Base-by-base conservation (phyloP, 352 stramenopile species). In the Phytophthora aleatoria region DNA sequence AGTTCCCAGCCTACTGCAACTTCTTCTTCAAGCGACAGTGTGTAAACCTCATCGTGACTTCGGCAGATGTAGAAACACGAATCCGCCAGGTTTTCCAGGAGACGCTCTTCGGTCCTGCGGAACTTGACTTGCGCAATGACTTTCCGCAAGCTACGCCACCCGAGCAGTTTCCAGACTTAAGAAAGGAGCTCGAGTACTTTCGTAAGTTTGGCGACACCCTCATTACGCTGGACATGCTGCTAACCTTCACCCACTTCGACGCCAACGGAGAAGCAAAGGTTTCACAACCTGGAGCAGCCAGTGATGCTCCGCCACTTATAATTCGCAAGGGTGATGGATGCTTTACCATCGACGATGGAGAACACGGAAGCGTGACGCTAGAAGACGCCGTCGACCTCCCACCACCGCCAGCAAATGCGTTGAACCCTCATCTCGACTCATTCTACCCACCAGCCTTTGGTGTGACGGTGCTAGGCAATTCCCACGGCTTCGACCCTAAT, bases 1-100 rank as follows among this genome's bases (percentile, higher is more conserved):
- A 99, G 82, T 99, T 99, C 69, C 96, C 96, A 6, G 95, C 92
- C 5, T 99, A 99, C 64, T 99, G 97, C 72, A 98, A 98, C 70
- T 99, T 98, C 72, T 99, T 99, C 73, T 94, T 96, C 71, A 94
- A 95, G 60, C 68, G 83, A 2, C 86, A 95, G 57, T 90, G 81
- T 52, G 79, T 97, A 6, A 96, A 96, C 54, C 79, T 97, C 20
- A 89, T 97, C 50, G 88, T 96, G 38, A 75, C 77, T 5, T 93
- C 83, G 2, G 65, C 71, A 38, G 88, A 95, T 27, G 85, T 93
- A 8, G 88, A 96, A 67, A 58, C 74, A 13, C 81, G 89, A 47
- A 94, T 97, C 41, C 85, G 87, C 16, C 83, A 90, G 36, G 87
- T 97, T 15, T 95, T 97, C 50, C 89, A 97, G 61, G 89, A 97